These are phyloP conservation scores for Oryza glaberrima DNA, from an alignment of 176 grass and related monocot species.

Conservation along the genomic window DNA sequence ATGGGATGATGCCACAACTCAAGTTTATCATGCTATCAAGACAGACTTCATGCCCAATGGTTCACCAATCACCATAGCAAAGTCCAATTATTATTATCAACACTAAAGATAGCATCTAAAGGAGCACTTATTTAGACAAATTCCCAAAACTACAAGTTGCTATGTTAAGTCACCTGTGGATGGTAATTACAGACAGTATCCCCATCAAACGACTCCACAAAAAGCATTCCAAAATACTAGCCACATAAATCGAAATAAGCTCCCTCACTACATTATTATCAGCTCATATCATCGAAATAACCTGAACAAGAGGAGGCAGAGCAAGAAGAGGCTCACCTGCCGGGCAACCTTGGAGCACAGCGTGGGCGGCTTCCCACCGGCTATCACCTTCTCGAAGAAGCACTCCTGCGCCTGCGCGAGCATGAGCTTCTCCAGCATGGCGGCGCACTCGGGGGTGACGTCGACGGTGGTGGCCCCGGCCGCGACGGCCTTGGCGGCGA, in stretches of 20 bases:
- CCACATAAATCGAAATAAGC: conserved; percentile 11
- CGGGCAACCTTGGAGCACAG: conserved; percentile 95
- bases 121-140: background rate
- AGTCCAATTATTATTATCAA: background rate
- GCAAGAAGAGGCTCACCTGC: conserved; percentile 60
- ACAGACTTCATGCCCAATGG: background rate
- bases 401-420: conserved; percentile 98
- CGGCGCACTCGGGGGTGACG: conserved; percentile 78
- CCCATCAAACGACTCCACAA: background rate
- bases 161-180: conserved; percentile 21
- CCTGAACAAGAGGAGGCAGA: conserved; percentile 23
- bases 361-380: conserved; percentile 78
- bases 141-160: conserved; percentile 18
- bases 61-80: conserved; percentile 20
- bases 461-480: conserved; percentile 78
- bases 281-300: conserved; percentile 27
- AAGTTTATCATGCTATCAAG: conserved; percentile 4
- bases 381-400: conserved; percentile 98
- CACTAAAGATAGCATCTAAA: background rate
- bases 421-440: conserved; percentile 96
- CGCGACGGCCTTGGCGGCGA: conserved; percentile 73
- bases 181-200: conserved; percentile 10
- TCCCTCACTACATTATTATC: background rate
- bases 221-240: background rate
- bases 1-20: background rate